These are phyloP conservation scores for Gaertneriomyces sp. DNA, from an alignment of 192 early-diverging fungal genomes.

Conservation along the genomic window DNA sequence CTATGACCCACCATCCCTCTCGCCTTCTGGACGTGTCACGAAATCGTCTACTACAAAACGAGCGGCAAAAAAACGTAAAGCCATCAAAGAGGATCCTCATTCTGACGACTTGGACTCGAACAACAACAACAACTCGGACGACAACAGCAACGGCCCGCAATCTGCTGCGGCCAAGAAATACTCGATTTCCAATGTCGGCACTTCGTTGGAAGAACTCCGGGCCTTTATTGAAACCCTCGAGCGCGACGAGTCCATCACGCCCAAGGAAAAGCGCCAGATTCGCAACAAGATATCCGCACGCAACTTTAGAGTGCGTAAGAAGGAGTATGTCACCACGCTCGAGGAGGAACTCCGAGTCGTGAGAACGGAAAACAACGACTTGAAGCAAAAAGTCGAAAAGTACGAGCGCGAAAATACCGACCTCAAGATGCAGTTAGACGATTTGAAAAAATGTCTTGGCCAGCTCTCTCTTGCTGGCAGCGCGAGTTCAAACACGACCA, in stretches of 20 bases:
- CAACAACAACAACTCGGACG: too few species aligned
- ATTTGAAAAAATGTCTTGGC: too few species aligned
- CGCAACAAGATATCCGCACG: slow-evolving; percentile 18
- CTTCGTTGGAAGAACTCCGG: slow-evolving; percentile 18
- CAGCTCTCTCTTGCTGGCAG: too few species aligned
- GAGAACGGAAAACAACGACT: slow-evolving; percentile 4
- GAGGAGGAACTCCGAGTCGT: not conserved
- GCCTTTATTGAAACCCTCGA: slow-evolving; percentile 18
- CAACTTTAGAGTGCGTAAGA: slow-evolving; percentile 18
- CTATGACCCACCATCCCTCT: too few species aligned
- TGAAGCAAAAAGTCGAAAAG: slow-evolving; percentile 1
- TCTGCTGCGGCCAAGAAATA: not conserved
- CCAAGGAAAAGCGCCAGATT: slow-evolving; percentile 21
- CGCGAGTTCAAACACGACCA: too few species aligned
- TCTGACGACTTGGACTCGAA: too few species aligned
- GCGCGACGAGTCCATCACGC: slow-evolving; percentile 7
- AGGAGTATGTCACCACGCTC: slow-evolving; percentile 21
- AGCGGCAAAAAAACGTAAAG: too few species aligned
- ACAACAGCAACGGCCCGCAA: too few species aligned
- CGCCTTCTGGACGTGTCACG: too few species aligned
- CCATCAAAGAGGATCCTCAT: too few species aligned
- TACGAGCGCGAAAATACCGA: not conserved
- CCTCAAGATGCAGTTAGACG: not conserved
- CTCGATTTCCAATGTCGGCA: slow-evolving; percentile 4
- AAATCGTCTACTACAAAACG: too few species aligned